Base-by-base conservation (phyloP, 768 basidiomycete genomes). In the Trametes gibbosa region DNA sequence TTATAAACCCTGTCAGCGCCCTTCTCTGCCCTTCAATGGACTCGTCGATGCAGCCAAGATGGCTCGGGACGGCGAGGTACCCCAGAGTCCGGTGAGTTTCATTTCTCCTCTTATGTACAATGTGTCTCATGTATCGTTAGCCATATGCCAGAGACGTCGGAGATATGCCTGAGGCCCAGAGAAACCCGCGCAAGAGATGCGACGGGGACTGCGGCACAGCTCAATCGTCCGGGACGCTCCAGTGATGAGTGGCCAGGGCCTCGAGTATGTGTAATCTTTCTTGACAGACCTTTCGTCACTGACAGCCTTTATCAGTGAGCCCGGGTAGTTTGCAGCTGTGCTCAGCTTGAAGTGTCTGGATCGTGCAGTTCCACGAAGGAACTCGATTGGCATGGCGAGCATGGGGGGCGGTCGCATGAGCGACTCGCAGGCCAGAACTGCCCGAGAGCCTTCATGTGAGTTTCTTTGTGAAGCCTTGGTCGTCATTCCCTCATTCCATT, bases 21-120 rank as follows among this genome's bases (percentile, higher is more conserved):
- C 39, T 24, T 17, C 13, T 7, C n/a, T 1, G 6, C 50, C 35
- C 60, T 61, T 32, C 49, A 61, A 61, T 61, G 60, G 60, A 61
- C 60, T 61, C 60, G 45, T 54, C 57, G 27, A 16, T 13, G 16
- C 17, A 21, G 29, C 12, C 39, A 41, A 10, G 34, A 29, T 17
- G 37, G 46, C 19, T 21, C 5, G 12, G 10, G 42, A 25, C 17
- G 40, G 41, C 41, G 57, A 58, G 57, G 50, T 17, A 52, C 52
- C 57, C 57, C 57, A 58, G 57, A 43, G 29, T 48, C 42, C 56
- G 49, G 50, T 51, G 35, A 52, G 57, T n/a, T 16, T 5, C 27
- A 9, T 17, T 25, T 17, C 17, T 5, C 35, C 34, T 9, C 34
- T 0, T 3, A 2, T 29, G 7, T 19, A 23, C 23, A 12, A 37